Percentiles rank a stretch among this genome's conserved stretches.
phyloP scores from a whole-genome alignment of 768 basidiomycete species.

The Leccinellum rugosiceps region DNA sequence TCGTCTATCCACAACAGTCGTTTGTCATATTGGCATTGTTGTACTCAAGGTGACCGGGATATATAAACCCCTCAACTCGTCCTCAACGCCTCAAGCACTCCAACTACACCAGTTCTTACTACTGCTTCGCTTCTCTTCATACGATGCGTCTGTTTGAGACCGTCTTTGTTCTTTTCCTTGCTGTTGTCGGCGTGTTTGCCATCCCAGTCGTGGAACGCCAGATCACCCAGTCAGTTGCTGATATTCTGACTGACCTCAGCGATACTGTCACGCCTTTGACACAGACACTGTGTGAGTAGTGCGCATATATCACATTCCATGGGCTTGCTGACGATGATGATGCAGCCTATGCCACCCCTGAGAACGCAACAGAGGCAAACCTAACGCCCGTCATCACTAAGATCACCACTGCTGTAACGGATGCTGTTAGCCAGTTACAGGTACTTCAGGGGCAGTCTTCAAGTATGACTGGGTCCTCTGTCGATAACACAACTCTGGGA shows the following conservation, averaged over 20 bases:
- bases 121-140: neutral
- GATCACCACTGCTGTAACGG: slow-evolving; percentile 5
- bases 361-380: slow-evolving; percentile 9
- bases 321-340: neutral
- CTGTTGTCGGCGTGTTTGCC: slow-evolving; percentile 7
- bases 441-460: slow-evolving; percentile 2
- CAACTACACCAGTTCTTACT: slow-evolving; percentile 2
- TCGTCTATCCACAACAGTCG: neutral
- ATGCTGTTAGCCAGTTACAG: slow-evolving; percentile 4
- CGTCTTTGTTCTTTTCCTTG: slow-evolving; percentile 4
- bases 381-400: slow-evolving; percentile 5
- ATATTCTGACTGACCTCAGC: slow-evolving; percentile 1
- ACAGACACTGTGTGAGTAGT: slow-evolving; percentile 7
- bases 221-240: slow-evolving; percentile 1
- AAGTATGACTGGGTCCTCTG: neutral
- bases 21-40: neutral
- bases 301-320: neutral
- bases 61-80: slow-evolving; percentile 6
- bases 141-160: slow-evolving; percentile 10
- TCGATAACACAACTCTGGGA: neutral
- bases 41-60: neutral
- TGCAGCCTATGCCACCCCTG: slow-evolving; percentile 8
- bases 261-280: slow-evolving; percentile 7
- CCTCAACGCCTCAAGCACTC: slow-evolving; percentile 8
- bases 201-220: slow-evolving; percentile 8